Evolutionary conservation across 768 basidiomycete genomes (phyloP), one percentile per base, ranked within the genome.

Genomic region (Phanerochaete sordida): DNA sequence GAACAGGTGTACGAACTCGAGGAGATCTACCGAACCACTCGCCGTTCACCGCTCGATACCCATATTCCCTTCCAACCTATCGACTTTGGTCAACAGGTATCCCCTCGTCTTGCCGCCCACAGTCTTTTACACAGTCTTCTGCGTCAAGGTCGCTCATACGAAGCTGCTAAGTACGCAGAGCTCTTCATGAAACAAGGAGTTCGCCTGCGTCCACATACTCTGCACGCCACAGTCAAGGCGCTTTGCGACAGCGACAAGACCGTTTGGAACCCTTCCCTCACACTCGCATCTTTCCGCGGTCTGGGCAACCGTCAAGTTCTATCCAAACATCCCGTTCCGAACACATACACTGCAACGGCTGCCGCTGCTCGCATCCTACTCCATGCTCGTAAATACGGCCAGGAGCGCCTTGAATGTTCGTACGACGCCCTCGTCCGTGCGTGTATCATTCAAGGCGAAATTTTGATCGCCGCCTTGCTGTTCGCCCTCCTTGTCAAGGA

Each of bases 361-460:
- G 76, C 82, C 33, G 85, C 87, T 0, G 58, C 90, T 27, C 68
- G 73, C 24, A 77, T 91, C 2, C 69, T 90, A 26, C 65, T 74
- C 45, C 70, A 75, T 3, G 87, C 87, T 0, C 79, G 82, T n/a
- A 70, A 77, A 44, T 79, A 81, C 46, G 77, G 83, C 28, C 82
- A 83, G 53, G 74, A 78, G 30, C 81, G 86, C 46, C 82, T 84
- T 1, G 72, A 80, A n/a, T 74, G 76, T 30, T 84, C 90, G 77
- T 90, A 85, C 67, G 79, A 80, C 54, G 76, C 77, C 1, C 71
- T 91, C 51, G 77, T 92, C 63, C 75, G 80, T 3, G 79, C 86
- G 9, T 88, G 86, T 58, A 75, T 93, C 21, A 69, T 91, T 39
- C 90, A 93, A 52, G 89, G 90, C 26, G 91, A 93, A 68, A 84